Conservation (phyloP, 352 stramenopile genomes). For the Poterioochromonas sp. region DNA sequence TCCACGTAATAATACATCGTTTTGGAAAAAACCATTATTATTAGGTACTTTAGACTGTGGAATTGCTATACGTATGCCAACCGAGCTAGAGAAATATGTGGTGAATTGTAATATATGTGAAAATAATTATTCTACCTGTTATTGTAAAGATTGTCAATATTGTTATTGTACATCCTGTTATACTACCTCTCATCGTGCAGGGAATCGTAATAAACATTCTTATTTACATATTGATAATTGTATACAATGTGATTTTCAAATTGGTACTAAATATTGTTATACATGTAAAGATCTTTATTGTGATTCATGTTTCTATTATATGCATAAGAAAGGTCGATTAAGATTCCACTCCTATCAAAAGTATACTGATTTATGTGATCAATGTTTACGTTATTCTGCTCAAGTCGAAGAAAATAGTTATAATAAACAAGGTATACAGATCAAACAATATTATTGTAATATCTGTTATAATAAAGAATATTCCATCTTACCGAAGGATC, state of each 20-base stretch:
- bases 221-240: constrained; percentile 19
- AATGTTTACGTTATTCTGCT: not conserved
- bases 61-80: constrained; percentile 11
- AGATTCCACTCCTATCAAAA: not conserved
- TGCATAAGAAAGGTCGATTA: constrained; percentile 21
- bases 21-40: constrained; percentile 24
- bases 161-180: not conserved
- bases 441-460: not conserved
- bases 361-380: not conserved
- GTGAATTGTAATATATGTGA: constrained; percentile 5
- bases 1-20: not conserved
- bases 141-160: constrained; percentile 18
- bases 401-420: not conserved
- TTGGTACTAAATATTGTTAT: constrained; percentile 9
- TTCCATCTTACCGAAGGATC: not conserved
- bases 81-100: not conserved
- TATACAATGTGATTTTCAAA: constrained; percentile 34
- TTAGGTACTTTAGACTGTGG: constrained; percentile 27
- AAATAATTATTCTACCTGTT: constrained; percentile 2
- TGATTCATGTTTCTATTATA: constrained; percentile 25
- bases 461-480: not conserved
- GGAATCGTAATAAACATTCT: constrained; percentile 9
- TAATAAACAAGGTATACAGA: not conserved
- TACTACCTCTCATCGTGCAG: not conserved
- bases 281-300: constrained; percentile 31